These are phyloP conservation scores for Citrus maxima DNA, from an alignment of 345 rosid genomes.

Conservation along the genomic window DNA sequence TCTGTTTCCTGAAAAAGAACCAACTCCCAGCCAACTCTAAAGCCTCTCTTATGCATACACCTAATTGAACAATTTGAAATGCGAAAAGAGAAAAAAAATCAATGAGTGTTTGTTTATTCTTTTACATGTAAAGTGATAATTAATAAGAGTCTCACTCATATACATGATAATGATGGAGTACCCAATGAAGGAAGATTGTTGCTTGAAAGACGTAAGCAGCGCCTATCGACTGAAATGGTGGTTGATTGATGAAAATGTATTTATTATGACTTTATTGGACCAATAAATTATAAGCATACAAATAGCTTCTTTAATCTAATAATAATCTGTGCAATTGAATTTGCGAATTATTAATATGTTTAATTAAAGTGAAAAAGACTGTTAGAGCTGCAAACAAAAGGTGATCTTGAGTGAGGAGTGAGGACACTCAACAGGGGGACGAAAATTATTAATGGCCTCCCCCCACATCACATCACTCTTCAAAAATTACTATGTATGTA, in stretches of 20 bases:
- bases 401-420: no score
- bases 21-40: not conserved
- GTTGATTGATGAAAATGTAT: not conserved
- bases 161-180: not conserved
- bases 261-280: not conserved
- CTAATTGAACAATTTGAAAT: no score
- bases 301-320: not conserved
- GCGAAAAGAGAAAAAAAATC: not conserved
- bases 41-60: no score
- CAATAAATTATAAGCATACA: not conserved
- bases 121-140: not conserved
- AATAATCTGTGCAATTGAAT: not conserved
- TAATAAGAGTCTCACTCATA: not conserved
- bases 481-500: no score
- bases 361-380: not conserved
- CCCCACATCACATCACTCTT: no score
- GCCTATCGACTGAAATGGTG: not conserved
- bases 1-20: not conserved
- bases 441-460: no score
- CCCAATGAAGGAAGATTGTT: not conserved
- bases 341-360: not conserved
- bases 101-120: not conserved
- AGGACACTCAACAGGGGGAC: no score
- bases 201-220: not conserved
- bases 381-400: no score